These are phyloP conservation scores for Akebia trifoliata DNA, from an alignment of 164 flowering plant genomes.

Conservation along the genomic window DNA sequence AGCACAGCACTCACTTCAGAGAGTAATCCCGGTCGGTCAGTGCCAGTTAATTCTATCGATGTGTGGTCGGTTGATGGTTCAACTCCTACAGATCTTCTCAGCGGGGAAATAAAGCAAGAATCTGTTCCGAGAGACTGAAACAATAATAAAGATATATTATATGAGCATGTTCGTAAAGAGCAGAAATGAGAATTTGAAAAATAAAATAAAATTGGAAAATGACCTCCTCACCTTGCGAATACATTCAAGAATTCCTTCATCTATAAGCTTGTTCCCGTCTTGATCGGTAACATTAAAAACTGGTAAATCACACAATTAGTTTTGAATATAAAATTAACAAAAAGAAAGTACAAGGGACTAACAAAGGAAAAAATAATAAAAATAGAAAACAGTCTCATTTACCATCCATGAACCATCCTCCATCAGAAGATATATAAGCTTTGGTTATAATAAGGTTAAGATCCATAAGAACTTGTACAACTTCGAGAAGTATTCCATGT, in stretches of 20 bases:
- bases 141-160: constrained; percentile 10
- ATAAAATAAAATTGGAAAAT: not conserved
- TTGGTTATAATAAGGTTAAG: constrained; percentile 72
- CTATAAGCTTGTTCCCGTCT: constrained; percentile 80
- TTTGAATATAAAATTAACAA: not conserved
- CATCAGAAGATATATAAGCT: constrained; percentile 93
- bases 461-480: constrained; percentile 88
- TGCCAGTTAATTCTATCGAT: constrained; percentile 75
- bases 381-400: constrained; percentile 10
- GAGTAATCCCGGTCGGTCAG: constrained; percentile 83
- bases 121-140: constrained; percentile 81
- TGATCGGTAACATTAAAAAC: constrained; percentile 83
- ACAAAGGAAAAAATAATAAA: no score
- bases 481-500: constrained; percentile 82
- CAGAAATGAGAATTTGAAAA: not conserved
- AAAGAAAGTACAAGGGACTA: not conserved
- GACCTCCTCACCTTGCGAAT: constrained; percentile 50
- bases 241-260: constrained; percentile 59
- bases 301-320: constrained; percentile 20
- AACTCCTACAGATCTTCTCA: constrained; percentile 68
- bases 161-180: not conserved
- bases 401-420: constrained; percentile 99
- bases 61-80: constrained; percentile 51
- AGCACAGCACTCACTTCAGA: constrained; percentile 92
- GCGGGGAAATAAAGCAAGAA: constrained; percentile 40